A percentile compares a stretch with the other conserved stretches of the same genome.
phyloP scores from a whole-genome alignment of 352 stramenopile genomes.

The Phytophthora capsici region DNA sequence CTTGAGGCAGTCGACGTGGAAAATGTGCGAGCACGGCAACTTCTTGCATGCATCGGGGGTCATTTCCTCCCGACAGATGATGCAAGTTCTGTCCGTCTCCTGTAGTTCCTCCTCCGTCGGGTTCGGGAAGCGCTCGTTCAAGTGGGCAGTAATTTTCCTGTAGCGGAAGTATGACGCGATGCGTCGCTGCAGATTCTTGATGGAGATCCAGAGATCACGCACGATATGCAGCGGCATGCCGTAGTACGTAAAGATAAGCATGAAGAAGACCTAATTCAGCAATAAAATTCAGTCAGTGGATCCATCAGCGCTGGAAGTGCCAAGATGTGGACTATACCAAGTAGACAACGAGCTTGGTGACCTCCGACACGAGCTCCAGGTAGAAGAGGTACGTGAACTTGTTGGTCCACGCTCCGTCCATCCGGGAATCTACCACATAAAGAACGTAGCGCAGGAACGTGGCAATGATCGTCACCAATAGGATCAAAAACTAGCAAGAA shows the following conservation, averaged over 20 bases:
- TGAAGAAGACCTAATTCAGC: conserved; percentile 92
- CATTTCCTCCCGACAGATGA: conserved; percentile 98
- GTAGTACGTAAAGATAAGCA: conserved; percentile 98
- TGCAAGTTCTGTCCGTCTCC: conserved; percentile 93
- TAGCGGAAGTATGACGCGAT: conserved; percentile 92
- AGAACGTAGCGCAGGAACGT: conserved; percentile 92
- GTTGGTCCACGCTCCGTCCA: conserved; percentile 89
- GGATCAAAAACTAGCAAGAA: conserved; percentile 85
- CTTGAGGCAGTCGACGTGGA: conserved; percentile 97
- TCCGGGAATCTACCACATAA: conserved; percentile 93
- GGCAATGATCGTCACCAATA: conserved; percentile 93
- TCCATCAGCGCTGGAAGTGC: neutral
- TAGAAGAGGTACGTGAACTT: conserved; percentile 95
- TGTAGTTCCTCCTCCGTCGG: conserved; percentile 95
- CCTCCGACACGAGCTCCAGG: conserved; percentile 95
- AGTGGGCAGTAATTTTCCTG: conserved; percentile 94
- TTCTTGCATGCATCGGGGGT: conserved; percentile 92
- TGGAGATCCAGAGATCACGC: conserved; percentile 95
- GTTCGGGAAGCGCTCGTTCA: conserved; percentile 96
- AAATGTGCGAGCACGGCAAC: conserved; percentile 97
- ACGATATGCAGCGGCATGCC: conserved; percentile 98
- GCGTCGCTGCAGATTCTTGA: conserved; percentile 85
- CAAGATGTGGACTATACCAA: conserved; percentile 55
- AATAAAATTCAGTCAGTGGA: conserved; percentile 7
- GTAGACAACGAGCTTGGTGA: conserved; percentile 97